Evolutionary conservation across 2,329 filamentous ascomycete species (phyloP), one percentile per base, ranked within the genome.

Genomic region (Diaporthe batatas): DNA sequence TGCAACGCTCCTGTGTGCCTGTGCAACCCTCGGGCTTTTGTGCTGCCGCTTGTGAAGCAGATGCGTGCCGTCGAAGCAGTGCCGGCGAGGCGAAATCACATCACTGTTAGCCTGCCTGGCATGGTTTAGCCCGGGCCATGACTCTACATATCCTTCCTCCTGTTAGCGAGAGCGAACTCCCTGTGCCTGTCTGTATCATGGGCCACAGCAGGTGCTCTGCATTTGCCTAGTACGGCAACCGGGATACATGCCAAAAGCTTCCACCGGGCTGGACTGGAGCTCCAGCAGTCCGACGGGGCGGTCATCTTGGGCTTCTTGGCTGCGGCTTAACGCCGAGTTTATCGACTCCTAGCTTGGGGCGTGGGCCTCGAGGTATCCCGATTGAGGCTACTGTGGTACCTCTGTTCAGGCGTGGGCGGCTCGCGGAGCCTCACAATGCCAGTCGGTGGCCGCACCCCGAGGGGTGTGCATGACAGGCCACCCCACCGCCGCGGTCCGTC

Each of bases 311-410:
- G 62, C 39, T 8, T 59, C 54, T 70, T 62, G 62, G 62, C 62
- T 67, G 62, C 62, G 62, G 62, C 47, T 67, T 53, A 39, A 67
- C 62, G 62, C 62, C 34, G 47, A 67, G 62, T 51, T 51, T 65
- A 65, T 51, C 44, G 29, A 51, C 29, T 67, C n/a, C 32, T 53
- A 21, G 62, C 44, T 39, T 67, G 44, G 12, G 47, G 11, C 6
- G 29, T 53, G 62, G 62, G 47, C 21, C 39, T 39, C 21, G 47
- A 53, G 55, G 39, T 64, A 39, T 64, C 68, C 68, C 44, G 55
- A 70, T 70, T 25, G 39, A 51, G 68, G 55, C 68, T 51, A 70
- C 29, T 29, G 29, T 5, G 29, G 29, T 29, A 29, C 55, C 44
- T 69, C 44, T 70, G 68, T 70, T 21, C 23, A 21, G 18, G 36